A percentile compares a stretch with the other conserved stretches of the same genome.
Evolutionary conservation across 495 filamentous ascomycete genomes (phyloP).

Genomic region (Aspergillus mulundensis): DNA sequence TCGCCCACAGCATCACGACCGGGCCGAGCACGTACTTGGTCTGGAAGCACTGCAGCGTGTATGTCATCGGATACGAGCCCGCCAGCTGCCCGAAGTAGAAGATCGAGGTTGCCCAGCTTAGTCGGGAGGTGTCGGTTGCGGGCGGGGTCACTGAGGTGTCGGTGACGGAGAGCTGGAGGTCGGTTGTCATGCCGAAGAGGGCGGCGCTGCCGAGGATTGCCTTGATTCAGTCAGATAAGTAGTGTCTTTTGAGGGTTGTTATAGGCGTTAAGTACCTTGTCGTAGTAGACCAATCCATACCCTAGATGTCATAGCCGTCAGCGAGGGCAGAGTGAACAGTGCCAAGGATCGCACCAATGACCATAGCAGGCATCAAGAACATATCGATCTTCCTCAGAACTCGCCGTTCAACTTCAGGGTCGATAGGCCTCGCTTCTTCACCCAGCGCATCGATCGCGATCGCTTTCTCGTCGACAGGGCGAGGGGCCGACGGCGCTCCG

Average conservation of each 20-base stretch:
- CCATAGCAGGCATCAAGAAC: slow-evolving; percentile 68
- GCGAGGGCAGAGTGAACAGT: no score
- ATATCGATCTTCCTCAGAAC: slow-evolving; percentile 67
- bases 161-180: slow-evolving; percentile 52
- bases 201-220: slow-evolving; percentile 69
- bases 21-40: slow-evolving; percentile 57
- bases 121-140: slow-evolving; percentile 54
- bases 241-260: no score
- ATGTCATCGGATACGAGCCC: slow-evolving; percentile 69
- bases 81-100: slow-evolving; percentile 79
- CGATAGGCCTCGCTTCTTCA: slow-evolving; percentile 48
- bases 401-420: slow-evolving; percentile 47
- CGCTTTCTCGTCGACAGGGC: not conserved
- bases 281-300: slow-evolving; percentile 73
- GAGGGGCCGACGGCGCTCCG: not conserved
- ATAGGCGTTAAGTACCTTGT: no score
- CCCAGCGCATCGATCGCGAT: slow-evolving; percentile 38
- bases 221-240: no score
- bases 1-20: slow-evolving; percentile 63
- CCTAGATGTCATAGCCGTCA: slow-evolving; percentile 22
- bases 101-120: slow-evolving; percentile 71
- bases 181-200: slow-evolving; percentile 71
- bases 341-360: slow-evolving; percentile 51
- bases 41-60: slow-evolving; percentile 61
- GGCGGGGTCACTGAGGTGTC: slow-evolving; percentile 52